These are phyloP conservation scores for Monilinia fructigena DNA, from an alignment of 2,329 filamentous ascomycete species.

Conservation along the genomic window DNA sequence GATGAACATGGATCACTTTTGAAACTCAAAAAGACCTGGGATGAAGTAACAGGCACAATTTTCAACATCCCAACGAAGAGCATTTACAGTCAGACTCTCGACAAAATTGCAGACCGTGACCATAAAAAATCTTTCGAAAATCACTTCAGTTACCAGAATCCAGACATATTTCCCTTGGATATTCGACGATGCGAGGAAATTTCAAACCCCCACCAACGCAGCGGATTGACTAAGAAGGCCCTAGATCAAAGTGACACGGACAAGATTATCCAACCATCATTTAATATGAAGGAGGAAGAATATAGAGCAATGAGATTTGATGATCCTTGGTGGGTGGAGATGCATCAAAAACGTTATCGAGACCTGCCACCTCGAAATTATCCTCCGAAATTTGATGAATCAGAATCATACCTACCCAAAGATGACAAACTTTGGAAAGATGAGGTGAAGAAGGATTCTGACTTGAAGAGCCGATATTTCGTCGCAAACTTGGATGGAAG, in stretches of 20 bases:
- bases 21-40: slow-evolving; percentile 33
- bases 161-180: slow-evolving; percentile 35
- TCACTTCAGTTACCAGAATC: background rate
- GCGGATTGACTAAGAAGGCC: background rate
- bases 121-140: background rate
- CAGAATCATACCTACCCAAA: slow-evolving; percentile 21
- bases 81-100: background rate
- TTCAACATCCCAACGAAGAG: slow-evolving; percentile 36
- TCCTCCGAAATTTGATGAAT: slow-evolving; percentile 23
- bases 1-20: background rate
- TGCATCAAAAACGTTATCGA: slow-evolving; percentile 27
- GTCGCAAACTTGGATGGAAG: slow-evolving; percentile 35
- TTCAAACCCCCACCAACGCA: background rate
- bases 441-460: slow-evolving; percentile 29
- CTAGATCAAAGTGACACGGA: background rate
- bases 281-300: slow-evolving; percentile 8
- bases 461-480: slow-evolving; percentile 32
- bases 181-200: slow-evolving; percentile 31
- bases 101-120: background rate
- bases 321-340: slow-evolving; percentile 36
- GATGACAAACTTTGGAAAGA: slow-evolving; percentile 32
- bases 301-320: slow-evolving; percentile 22
- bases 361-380: slow-evolving; percentile 32
- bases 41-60: slow-evolving; percentile 35
- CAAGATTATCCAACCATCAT: slow-evolving; percentile 7